phyloP scores from a whole-genome alignment of 441 rosid species.

The Viola pubescens region DNA sequence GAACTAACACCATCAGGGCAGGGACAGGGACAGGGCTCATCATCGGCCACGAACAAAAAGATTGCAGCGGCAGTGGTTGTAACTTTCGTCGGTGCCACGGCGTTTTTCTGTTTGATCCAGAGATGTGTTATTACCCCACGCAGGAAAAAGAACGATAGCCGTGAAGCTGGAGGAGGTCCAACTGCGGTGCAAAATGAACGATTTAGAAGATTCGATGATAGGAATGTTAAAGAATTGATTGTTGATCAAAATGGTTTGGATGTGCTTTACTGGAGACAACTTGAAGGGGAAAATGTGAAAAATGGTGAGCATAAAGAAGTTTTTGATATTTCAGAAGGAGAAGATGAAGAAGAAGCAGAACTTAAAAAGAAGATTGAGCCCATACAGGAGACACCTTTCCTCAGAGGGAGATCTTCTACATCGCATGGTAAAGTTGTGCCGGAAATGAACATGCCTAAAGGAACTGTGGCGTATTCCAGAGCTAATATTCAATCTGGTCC shows the following conservation, averaged over 20 bases:
- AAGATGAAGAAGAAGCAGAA: slow-evolving; percentile 10
- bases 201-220: slow-evolving; percentile 36
- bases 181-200: slow-evolving; percentile 18
- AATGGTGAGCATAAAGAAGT: slow-evolving; percentile 23
- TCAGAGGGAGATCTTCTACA: slow-evolving; percentile 55
- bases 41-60: slow-evolving; percentile 18
- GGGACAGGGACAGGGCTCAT: background rate
- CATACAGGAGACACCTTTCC: slow-evolving; percentile 52
- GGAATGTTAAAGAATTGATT: slow-evolving; percentile 45
- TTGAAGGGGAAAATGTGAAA: slow-evolving; percentile 28
- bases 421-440: slow-evolving; percentile 37
- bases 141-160: slow-evolving; percentile 21
- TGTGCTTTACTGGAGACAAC: slow-evolving; percentile 73
- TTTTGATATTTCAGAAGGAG: background rate
- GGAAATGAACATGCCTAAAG: background rate
- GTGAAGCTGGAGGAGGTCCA: slow-evolving; percentile 15
- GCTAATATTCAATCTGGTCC: background rate
- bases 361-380: slow-evolving; percentile 20
- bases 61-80: slow-evolving; percentile 59
- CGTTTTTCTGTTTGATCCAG: slow-evolving; percentile 46
- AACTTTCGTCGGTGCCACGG: slow-evolving; percentile 43
- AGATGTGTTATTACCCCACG: slow-evolving; percentile 24
- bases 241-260: slow-evolving; percentile 79
- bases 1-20: slow-evolving; percentile 17
- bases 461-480: background rate